These are phyloP conservation scores for Cladosporium sp. DNA, from an alignment of 2,329 filamentous ascomycete genomes.

Conservation along the genomic window DNA sequence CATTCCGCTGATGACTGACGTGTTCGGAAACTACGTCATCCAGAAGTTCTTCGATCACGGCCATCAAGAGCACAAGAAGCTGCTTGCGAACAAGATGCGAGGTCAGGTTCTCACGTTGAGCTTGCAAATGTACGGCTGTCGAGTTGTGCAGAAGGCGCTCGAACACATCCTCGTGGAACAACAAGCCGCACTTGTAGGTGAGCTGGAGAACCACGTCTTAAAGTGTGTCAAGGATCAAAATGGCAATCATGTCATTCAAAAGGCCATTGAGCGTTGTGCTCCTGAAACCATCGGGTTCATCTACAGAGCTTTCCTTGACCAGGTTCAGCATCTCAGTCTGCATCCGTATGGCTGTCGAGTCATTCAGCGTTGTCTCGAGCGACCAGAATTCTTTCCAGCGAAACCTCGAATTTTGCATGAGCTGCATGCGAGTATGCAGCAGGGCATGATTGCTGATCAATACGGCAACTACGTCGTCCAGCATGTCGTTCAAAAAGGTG, in stretches of 20 bases:
- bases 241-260: conserved; percentile 96
- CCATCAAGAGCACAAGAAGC: conserved; percentile 88
- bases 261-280: conserved; percentile 81
- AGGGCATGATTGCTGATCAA: conserved; percentile 76
- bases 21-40: conserved; percentile 98
- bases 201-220: conserved; percentile 75
- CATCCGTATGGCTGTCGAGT: conserved; percentile 91
- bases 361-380: conserved; percentile 86
- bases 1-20: conserved; percentile 88
- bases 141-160: conserved; percentile 94
- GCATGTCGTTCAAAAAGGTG: conserved; percentile 81
- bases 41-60: conserved; percentile 98
- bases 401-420: conserved; percentile 74
- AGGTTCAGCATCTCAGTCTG: conserved; percentile 71
- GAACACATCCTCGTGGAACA: conserved; percentile 92
- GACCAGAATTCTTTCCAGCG: conserved; percentile 68
- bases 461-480: conserved; percentile 97
- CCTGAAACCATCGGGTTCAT: conserved; percentile 81
- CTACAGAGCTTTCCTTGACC: conserved; percentile 74
- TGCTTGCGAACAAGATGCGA: conserved; percentile 83
- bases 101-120: conserved; percentile 79
- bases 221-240: conserved; percentile 83
- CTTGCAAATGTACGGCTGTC: conserved; percentile 86
- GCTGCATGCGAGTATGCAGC: conserved; percentile 68
- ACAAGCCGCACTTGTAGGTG: conserved; percentile 78